Evolutionary conservation across 768 basidiomycete genomes (phyloP).

Genomic region (Auriscalpium microsporum): DNA sequence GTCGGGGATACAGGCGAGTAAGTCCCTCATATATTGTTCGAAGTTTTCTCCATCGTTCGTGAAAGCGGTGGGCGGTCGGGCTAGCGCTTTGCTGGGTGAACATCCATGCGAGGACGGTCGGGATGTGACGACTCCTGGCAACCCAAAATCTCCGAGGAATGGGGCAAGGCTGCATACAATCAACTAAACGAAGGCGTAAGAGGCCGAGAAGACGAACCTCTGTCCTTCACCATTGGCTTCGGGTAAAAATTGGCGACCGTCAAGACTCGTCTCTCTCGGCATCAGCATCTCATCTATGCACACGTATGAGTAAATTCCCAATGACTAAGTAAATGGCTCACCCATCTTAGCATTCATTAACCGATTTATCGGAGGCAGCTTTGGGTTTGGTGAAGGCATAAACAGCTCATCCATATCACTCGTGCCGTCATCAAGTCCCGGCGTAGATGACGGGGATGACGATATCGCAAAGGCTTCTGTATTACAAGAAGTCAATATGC

Average conservation of each 20-base stretch:
- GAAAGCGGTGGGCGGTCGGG: background rate
- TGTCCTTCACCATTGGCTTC: background rate
- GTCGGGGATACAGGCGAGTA: background rate
- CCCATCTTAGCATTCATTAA: background rate
- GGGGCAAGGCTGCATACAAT: background rate
- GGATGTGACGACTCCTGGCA: background rate
- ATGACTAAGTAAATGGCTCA: background rate
- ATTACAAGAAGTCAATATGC: background rate
- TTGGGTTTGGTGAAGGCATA: background rate
- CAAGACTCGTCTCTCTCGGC: background rate
- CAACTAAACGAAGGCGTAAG: background rate
- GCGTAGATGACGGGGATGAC: background rate
- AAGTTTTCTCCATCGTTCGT: background rate
- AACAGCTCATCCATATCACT: slow-evolving; percentile 1
- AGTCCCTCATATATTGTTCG: background rate
- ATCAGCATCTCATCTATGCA: background rate
- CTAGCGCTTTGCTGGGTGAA: background rate
- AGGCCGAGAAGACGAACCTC: background rate
- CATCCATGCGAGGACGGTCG: background rate
- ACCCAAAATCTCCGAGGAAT: background rate
- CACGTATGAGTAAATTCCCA: background rate
- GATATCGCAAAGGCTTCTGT: background rate
- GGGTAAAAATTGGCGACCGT: background rate
- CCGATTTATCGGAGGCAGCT: background rate
- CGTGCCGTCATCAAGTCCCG: background rate